Percentiles rank a stretch among this genome's conserved stretches.
These are phyloP conservation scores for Trichoderma arundinaceum DNA, from an alignment of 2,329 filamentous ascomycete genomes.

Conservation along the genomic window DNA sequence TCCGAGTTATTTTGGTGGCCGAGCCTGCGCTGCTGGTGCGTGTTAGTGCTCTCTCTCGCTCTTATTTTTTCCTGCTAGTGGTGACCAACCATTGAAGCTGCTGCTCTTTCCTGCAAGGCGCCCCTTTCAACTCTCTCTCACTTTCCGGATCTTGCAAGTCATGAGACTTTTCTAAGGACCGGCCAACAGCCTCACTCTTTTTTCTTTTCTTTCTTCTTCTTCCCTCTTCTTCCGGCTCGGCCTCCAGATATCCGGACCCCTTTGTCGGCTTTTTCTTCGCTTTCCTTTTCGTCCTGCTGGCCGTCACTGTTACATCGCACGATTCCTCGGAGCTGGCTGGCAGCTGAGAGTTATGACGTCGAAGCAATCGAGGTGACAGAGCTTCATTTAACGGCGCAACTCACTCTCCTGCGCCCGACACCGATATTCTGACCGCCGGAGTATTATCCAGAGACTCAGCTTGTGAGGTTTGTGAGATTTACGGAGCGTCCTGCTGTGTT, in stretches of 20 bases:
- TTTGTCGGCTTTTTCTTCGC: neutral
- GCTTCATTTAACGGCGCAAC: constrained; percentile 18
- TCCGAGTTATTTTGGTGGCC: too few relatives aligned
- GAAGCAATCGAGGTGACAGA: constrained; percentile 17
- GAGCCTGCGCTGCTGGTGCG: neutral
- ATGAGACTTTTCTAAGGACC: constrained; percentile 16
- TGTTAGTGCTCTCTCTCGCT: neutral
- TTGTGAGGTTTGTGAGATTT: neutral
- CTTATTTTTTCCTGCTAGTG: neutral
- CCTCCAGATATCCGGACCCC: too few relatives aligned
- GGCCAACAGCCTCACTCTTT: constrained; percentile 14
- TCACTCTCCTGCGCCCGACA: neutral
- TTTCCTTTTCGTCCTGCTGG: neutral
- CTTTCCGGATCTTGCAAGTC: constrained; percentile 12
- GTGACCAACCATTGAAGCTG: constrained; percentile 9
- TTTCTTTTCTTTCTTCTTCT: neutral
- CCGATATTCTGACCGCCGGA: neutral
- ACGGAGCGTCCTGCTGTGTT: neutral
- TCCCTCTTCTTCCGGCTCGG: neutral
- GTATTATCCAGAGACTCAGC: neutral
- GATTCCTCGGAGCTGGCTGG: neutral
- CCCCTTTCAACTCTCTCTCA: constrained; percentile 26
- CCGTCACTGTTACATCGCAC: neutral
- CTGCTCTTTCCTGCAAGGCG: constrained; percentile 22
- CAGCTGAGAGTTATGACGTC: constrained; percentile 26